A percentile compares a stretch with the other conserved stretches of the same genome.
Evolutionary conservation across 2,329 filamentous ascomycete genomes (phyloP).

Genomic region (Juglanconis oblonga): DNA sequence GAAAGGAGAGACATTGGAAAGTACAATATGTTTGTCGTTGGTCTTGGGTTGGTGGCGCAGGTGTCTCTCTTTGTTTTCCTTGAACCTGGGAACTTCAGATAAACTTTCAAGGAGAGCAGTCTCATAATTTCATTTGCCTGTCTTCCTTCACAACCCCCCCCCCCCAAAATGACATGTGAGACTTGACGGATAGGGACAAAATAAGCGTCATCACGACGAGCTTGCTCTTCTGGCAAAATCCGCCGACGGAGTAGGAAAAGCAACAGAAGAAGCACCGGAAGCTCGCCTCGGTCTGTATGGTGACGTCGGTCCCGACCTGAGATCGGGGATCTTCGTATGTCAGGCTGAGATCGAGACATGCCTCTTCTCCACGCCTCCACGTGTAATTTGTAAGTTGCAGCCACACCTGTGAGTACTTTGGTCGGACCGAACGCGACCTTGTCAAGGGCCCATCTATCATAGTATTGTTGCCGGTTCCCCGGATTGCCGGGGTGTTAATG

Average conservation of each 20-base stretch:
- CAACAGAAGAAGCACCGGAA: neutral
- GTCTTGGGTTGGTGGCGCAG: neutral
- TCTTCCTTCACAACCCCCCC: neutral
- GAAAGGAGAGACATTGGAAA: neutral
- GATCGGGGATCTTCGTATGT: neutral
- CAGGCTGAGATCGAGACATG: neutral
- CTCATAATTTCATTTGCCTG: constrained; percentile 9
- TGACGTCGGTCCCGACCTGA: neutral
- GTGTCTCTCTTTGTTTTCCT: neutral
- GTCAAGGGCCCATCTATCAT: neutral
- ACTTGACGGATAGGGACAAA: neutral
- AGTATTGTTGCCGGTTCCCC: neutral
- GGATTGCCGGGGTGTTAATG: neutral
- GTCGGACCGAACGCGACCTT: neutral
- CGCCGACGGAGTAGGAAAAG: constrained; percentile 3
- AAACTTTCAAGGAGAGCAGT: constrained; percentile 5
- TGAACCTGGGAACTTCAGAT: constrained; percentile 5
- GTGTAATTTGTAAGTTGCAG: neutral
- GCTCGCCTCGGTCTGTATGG: neutral
- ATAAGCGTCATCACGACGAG: neutral
- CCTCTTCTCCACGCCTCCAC: neutral
- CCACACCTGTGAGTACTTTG: neutral
- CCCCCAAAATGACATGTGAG: neutral
- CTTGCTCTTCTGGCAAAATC: neutral
- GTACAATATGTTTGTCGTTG: neutral